phyloP scores from a whole-genome alignment of 2,329 filamentous ascomycete genomes.

The Clarireedia paspali region DNA sequence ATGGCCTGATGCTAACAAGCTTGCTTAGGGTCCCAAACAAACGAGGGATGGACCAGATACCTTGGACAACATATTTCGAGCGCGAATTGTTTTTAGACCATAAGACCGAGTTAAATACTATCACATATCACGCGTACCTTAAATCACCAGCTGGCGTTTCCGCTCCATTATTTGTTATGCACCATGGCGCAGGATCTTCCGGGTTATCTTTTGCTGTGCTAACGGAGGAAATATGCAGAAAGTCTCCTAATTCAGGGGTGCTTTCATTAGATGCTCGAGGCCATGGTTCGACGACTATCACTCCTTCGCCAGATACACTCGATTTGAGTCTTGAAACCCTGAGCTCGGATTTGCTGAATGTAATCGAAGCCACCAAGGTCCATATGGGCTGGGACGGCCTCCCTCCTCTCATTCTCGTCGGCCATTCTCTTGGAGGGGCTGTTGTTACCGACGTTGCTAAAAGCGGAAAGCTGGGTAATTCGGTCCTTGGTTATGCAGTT shows the following conservation, averaged over 20 bases:
- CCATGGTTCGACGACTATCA: conserved; percentile 65
- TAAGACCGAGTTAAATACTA: conserved; percentile 34
- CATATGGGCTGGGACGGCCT: conserved; percentile 66
- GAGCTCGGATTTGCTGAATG: conserved; percentile 61
- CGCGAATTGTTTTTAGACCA: conserved; percentile 71
- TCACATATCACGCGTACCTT: conserved; percentile 79
- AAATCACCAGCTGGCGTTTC: conserved; percentile 61
- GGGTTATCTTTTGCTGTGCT: conserved; percentile 86
- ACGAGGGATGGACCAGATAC: conserved; percentile 28
- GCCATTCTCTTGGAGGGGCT: conserved; percentile 88
- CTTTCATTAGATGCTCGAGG: conserved; percentile 80
- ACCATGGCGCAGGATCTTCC: conserved; percentile 91
- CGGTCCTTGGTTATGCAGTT: conserved; percentile 78
- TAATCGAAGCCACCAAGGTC: conserved; percentile 58
- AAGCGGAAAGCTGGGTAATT: conserved; percentile 53
- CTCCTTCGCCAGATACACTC: conserved; percentile 32
- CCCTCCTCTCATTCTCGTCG: conserved; percentile 74
- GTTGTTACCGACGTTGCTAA: conserved; percentile 80
- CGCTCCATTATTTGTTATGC: conserved; percentile 82
- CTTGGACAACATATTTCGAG: conserved; percentile 88
- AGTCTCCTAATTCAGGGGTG: conserved; percentile 72
- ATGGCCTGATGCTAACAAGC: conserved; percentile 8
- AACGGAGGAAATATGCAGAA: conserved; percentile 66
- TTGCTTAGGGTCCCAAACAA: conserved; percentile 25
- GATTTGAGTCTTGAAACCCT: conserved; percentile 70